Base-by-base conservation (phyloP, 1,139 yeast genomes). In the Sugiyamaella grinbergsii region DNA sequence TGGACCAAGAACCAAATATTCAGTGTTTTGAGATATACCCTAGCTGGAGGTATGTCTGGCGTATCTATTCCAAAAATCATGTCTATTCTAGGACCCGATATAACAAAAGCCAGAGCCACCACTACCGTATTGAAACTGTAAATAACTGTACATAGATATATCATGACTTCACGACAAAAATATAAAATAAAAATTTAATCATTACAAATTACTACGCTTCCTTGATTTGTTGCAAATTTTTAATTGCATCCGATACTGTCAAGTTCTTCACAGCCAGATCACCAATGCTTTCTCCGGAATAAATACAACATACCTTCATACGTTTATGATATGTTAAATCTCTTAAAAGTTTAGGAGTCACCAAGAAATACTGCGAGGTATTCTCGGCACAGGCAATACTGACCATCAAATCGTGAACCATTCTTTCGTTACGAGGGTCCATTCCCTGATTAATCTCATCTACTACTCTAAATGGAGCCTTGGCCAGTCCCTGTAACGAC, bases 381-480 rank as follows among this genome's bases (percentile, higher is more conserved):
- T 62, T 61, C 16, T 76, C 78, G 24, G 75, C 74, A 63, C 96
- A 87, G 0, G 98, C 94, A 42, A 86, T 83, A 52, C 85, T 82
- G 2, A 93, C 97, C 77, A 94, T 83, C 58, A 88, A 80, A 57
- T 81, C 79, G 64, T 93, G 97, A 2, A 95, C 94, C 71, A 81
- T 77, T 57, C 94, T 80, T 68, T 94, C 98, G 64, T 93, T 93
- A 54, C 80, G 80, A 6, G 95, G 89, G 70, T 94, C 99, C 98
- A 94, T 91, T 58, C 98, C 99, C 71, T 94, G 99, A 67, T 94
- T 94, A 58, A 94, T 94, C 72, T 94, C 99, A 69, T 94, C 99
- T 5, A 94, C 97, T 2, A 93, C 93, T 62, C 98, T 75, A 64
- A 94, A 89, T 7, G 98, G 98, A 0, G 97, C 90, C 37, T 79